These are phyloP conservation scores for Dioscorea cayenensis DNA, from an alignment of 116 monocot genomes.

Conservation along the genomic window DNA sequence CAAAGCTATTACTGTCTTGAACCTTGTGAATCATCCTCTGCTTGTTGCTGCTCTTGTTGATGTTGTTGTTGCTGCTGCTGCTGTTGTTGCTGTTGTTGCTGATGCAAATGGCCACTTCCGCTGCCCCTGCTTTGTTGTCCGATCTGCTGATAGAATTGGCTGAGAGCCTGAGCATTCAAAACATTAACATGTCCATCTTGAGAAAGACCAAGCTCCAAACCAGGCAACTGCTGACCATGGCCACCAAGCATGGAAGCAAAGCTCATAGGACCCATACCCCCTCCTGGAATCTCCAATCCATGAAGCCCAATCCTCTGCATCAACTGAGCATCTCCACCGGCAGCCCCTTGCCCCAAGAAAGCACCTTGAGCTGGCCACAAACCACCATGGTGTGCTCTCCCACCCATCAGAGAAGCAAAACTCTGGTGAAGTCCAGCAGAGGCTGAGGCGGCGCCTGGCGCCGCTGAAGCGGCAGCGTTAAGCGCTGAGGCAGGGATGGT, in stretches of 20 bases:
- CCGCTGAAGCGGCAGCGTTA: constrained; percentile 15
- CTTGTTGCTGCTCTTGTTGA: constrained; percentile 1
- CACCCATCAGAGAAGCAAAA: constrained; percentile 6
- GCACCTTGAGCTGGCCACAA: neutral
- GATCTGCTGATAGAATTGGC: constrained; percentile 30
- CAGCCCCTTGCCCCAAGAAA: constrained; percentile 6
- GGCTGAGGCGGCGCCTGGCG: neutral
- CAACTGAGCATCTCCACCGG: neutral
- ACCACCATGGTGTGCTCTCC: constrained; percentile 12
- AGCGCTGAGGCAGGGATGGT: constrained; percentile 57
- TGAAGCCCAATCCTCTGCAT: constrained; percentile 26
- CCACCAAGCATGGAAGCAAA: constrained; percentile 48
- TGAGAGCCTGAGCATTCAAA: constrained; percentile 19
- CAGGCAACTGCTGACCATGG: constrained; percentile 35
- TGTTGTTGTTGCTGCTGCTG: constrained; percentile 4
- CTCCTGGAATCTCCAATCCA: constrained; percentile 17
- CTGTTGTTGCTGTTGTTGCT: neutral
- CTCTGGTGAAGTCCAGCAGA: constrained; percentile 6
- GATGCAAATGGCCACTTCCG: neutral
- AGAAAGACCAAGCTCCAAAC: constrained; percentile 52
- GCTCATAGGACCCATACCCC: constrained; percentile 28
- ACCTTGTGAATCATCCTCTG: constrained; percentile 15
- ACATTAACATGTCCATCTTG: constrained; percentile 43
- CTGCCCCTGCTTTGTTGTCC: constrained; percentile 7
- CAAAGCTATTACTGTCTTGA: constrained; percentile 6